A percentile compares a stretch with the other conserved stretches of the same genome.
Conservation (phyloP, 306 rosid species). For the Luffa aegyptiaca region DNA sequence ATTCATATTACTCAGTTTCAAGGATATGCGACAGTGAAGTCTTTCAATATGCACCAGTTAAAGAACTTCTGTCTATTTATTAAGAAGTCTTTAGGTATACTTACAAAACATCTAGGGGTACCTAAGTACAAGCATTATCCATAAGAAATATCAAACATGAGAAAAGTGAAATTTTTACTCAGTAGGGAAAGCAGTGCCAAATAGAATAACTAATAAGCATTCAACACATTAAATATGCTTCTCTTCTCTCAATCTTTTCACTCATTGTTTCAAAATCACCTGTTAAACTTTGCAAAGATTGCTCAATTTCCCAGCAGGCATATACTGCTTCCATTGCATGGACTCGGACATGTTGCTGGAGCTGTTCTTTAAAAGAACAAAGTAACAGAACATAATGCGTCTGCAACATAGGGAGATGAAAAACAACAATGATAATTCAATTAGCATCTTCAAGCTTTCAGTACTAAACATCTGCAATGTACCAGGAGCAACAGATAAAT, state of each 20-base stretch:
- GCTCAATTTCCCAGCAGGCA: conserved; percentile 99
- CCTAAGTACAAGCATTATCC: not conserved
- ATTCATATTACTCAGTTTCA: not conserved
- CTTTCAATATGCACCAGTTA: not conserved
- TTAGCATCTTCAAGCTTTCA: not conserved
- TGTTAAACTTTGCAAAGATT: conserved; percentile 88
- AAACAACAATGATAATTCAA: conserved; percentile 1
- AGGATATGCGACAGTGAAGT: not conserved
- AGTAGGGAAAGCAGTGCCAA: not conserved
- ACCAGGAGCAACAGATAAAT: not conserved
- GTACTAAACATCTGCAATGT: not conserved
- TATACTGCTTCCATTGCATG: conserved; percentile 99
- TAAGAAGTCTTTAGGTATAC: not conserved
- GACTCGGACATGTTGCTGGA: conserved; percentile 93
- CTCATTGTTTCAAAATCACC: conserved; percentile 29
- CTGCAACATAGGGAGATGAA: conserved; percentile 32
- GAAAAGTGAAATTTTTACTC: not conserved
- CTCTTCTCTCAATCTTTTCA: not conserved
- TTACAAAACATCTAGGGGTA: not conserved
- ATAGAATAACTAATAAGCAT: not conserved
- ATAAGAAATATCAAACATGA: not conserved
- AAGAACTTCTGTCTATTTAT: not conserved
- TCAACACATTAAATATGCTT: not conserved
- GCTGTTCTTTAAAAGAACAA: conserved; percentile 95
- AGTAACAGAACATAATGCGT: conserved; percentile 92